These are phyloP conservation scores for Populus pruinosa DNA, from an alignment of 345 rosid species.

Conservation along the genomic window DNA sequence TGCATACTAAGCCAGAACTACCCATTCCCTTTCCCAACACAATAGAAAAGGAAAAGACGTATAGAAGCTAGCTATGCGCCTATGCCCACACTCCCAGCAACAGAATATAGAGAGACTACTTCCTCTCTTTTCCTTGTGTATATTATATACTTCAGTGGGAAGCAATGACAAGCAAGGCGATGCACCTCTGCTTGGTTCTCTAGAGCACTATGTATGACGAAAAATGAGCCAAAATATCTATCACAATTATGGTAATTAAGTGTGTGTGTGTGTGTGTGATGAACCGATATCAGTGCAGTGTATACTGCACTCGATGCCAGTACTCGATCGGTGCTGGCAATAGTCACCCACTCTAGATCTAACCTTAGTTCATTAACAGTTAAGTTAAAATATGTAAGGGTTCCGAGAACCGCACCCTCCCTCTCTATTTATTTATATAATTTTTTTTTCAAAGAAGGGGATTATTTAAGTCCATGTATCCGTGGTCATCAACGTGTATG, in stretches of 20 bases:
- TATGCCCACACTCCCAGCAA: not conserved
- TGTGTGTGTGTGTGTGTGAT: no score
- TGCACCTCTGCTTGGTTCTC: no score
- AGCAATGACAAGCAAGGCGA: no score
- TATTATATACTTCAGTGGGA: no score
- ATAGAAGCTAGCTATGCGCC: not conserved
- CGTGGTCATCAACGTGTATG: not conserved
- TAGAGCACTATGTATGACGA: not conserved
- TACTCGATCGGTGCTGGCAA: not conserved
- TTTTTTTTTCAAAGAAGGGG: not conserved
- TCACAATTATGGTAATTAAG: no score
- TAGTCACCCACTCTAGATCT: not conserved
- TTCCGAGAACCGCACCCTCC: not conserved
- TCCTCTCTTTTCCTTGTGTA: no score
- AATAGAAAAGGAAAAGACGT: not conserved
- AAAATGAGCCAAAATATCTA: not conserved
- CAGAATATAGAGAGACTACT: not conserved
- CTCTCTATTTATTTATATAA: not conserved
- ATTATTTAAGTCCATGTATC: not conserved
- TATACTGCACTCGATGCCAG: not conserved
- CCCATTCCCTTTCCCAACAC: conserved; percentile 22
- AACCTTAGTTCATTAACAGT: not conserved
- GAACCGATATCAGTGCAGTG: no score
- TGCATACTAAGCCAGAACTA: conserved; percentile 13
- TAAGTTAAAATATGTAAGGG: not conserved